These are phyloP conservation scores for Neostapfia colusana DNA, from an alignment of 176 grass and related monocot species.

Conservation along the genomic window DNA sequence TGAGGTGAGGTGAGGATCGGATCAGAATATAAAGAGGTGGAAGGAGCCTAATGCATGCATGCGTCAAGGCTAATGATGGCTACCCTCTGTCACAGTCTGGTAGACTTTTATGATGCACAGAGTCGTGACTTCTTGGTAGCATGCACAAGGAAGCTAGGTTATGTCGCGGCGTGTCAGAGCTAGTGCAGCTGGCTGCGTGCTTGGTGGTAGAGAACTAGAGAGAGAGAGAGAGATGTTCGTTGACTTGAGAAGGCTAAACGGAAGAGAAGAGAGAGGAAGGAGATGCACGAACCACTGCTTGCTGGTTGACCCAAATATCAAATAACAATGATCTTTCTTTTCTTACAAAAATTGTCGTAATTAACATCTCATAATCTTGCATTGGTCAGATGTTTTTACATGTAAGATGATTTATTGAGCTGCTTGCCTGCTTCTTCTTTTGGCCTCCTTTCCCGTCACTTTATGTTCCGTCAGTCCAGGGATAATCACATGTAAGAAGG, in stretches of 20 bases:
- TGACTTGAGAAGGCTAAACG: too few species aligned
- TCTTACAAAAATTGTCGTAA: not conserved
- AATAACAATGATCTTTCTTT: too few species aligned
- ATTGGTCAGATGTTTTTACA: not conserved
- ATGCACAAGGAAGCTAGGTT: not conserved
- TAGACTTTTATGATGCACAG: not conserved
- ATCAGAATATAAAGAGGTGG: not conserved
- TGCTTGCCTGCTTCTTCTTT: too few species aligned
- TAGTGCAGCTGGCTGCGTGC: not conserved
- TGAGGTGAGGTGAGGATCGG: not conserved
- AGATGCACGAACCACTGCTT: conserved; percentile 5
- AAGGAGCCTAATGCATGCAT: not conserved
- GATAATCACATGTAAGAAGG: too few species aligned
- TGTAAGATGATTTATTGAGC: not conserved
- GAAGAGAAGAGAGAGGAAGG: not conserved
- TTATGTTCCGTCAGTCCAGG: too few species aligned
- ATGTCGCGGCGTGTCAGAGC: not conserved
- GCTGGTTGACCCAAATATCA: not conserved
- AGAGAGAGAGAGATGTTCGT: not conserved
- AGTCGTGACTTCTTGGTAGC: conserved; percentile 10
- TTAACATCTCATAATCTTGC: not conserved
- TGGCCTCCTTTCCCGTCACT: not conserved
- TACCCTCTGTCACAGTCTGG: not conserved
- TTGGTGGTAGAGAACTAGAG: too few species aligned
- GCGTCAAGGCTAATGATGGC: not conserved